These are phyloP conservation scores for Vanrija sp. DNA, from an alignment of 1,284 basidiomycete genomes.

Conservation along the genomic window DNA sequence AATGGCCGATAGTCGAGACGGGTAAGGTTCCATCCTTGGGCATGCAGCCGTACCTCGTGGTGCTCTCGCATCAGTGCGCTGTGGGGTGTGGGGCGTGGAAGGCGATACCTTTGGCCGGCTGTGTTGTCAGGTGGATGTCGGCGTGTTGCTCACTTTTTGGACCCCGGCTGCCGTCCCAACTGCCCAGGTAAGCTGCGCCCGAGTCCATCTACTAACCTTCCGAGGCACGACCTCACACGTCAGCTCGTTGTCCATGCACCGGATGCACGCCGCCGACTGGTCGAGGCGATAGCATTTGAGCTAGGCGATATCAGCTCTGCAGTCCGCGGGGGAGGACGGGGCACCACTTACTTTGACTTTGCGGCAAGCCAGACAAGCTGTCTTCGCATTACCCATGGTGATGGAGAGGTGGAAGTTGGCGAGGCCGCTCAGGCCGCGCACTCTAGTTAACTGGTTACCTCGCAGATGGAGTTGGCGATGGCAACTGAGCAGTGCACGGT, in stretches of 20 bases:
- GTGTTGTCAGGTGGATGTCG: background rate
- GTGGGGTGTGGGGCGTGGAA: too few relatives aligned
- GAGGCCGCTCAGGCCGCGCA: too few relatives aligned
- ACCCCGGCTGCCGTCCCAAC: constrained; percentile 19
- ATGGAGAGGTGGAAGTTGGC: too few relatives aligned
- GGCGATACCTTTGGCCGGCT: background rate
- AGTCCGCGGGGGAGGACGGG: too few relatives aligned
- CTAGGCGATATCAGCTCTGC: background rate
- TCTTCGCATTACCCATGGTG: constrained; percentile 2
- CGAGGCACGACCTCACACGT: constrained; percentile 14
- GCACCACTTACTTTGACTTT: constrained; percentile 9
- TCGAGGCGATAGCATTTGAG: constrained; percentile 11
- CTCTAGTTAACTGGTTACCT: too few relatives aligned
- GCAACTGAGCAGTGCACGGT: too few relatives aligned
- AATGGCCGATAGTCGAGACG: too few relatives aligned
- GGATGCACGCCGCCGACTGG: background rate
- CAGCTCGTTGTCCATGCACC: constrained; percentile 8
- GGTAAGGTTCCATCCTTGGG: too few relatives aligned
- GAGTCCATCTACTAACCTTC: constrained; percentile 1
- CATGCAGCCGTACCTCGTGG: too few relatives aligned
- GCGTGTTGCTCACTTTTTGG: constrained; percentile 14
- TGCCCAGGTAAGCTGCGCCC: background rate
- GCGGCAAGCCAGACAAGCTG: constrained; percentile 16
- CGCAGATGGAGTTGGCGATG: too few relatives aligned
- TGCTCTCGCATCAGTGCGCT: too few relatives aligned